Conservation (phyloP, 2,329 filamentous ascomycete genomes). For the Metarhizium rileyi region DNA sequence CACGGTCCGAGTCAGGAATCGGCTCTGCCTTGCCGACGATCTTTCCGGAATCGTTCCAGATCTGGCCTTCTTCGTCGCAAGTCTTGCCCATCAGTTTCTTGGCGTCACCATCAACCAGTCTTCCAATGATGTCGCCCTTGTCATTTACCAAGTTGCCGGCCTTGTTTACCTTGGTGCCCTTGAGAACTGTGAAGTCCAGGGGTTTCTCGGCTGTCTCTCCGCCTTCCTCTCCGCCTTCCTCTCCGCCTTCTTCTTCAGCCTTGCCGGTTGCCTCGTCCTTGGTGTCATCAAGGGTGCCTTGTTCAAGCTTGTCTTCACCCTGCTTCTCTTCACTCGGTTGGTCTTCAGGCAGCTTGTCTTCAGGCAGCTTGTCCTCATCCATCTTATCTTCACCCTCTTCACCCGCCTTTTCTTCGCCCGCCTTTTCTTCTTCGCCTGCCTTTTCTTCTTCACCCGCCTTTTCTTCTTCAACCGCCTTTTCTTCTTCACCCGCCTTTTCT, state of each 20-base stretch:
- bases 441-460: too few species aligned
- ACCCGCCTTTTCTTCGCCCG: too few species aligned
- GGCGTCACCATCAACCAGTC: slow-evolving; percentile 52
- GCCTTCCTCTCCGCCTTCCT: slow-evolving; percentile 9
- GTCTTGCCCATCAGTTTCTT: slow-evolving; percentile 55
- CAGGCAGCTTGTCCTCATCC: not conserved
- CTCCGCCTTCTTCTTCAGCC: slow-evolving; percentile 3
- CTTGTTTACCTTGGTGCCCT: slow-evolving; percentile 49
- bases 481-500: too few species aligned
- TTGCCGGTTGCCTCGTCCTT: slow-evolving; percentile 7
- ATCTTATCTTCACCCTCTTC: not conserved
- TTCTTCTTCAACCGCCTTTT: too few species aligned
- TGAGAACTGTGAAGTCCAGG: slow-evolving; percentile 39
- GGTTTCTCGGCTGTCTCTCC: slow-evolving; percentile 15
- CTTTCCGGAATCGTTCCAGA: slow-evolving; percentile 62
- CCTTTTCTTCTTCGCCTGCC: too few species aligned
- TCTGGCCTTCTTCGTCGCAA: slow-evolving; percentile 56
- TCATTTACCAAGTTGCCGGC: slow-evolving; percentile 46
- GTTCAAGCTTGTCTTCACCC: slow-evolving; percentile 5
- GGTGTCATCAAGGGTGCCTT: not conserved
- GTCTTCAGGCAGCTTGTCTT: not conserved
- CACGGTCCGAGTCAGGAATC: slow-evolving; percentile 40
- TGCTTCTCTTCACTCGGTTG: not conserved
- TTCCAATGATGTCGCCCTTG: slow-evolving; percentile 46
- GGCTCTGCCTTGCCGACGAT: slow-evolving; percentile 58